Evolutionary conservation across 2,329 filamentous ascomycete species (phyloP).

Genomic region (Epichloe amarillans): DNA sequence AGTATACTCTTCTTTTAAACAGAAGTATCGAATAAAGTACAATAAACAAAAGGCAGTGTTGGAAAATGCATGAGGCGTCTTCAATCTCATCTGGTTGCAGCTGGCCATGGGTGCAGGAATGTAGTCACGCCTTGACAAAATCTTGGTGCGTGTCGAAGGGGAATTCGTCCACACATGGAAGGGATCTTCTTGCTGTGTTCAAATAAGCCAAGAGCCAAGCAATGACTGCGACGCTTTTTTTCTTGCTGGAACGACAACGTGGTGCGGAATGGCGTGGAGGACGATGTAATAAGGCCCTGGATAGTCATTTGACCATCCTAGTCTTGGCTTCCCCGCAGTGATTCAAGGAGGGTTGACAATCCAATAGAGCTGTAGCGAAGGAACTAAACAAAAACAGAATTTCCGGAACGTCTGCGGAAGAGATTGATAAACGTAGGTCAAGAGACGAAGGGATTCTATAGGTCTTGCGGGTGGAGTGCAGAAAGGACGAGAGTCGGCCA

Average conservation of each 20-base stretch:
- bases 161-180: neutral
- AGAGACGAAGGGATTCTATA: neutral
- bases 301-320: conserved; percentile 4
- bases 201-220: neutral
- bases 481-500: neutral
- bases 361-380: neutral
- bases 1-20: neutral
- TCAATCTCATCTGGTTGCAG: neutral
- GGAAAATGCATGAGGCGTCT: conserved; percentile 15
- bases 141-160: neutral
- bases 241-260: conserved; percentile 3
- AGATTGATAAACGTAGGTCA: neutral
- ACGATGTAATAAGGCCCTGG: conserved; percentile 1
- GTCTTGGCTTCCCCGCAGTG: conserved; percentile 2
- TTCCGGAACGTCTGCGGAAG: neutral
- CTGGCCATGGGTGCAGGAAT: neutral
- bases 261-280: neutral
- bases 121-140: neutral
- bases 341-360: neutral
- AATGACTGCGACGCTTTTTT: conserved; percentile 1
- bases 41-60: conserved; percentile 8
- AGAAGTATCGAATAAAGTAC: neutral
- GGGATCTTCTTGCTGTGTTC: neutral
- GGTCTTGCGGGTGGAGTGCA: conserved; percentile 2
- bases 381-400: neutral